Conservation (phyloP, 2,329 filamentous ascomycete genomes). For the Fusarium setosum region DNA sequence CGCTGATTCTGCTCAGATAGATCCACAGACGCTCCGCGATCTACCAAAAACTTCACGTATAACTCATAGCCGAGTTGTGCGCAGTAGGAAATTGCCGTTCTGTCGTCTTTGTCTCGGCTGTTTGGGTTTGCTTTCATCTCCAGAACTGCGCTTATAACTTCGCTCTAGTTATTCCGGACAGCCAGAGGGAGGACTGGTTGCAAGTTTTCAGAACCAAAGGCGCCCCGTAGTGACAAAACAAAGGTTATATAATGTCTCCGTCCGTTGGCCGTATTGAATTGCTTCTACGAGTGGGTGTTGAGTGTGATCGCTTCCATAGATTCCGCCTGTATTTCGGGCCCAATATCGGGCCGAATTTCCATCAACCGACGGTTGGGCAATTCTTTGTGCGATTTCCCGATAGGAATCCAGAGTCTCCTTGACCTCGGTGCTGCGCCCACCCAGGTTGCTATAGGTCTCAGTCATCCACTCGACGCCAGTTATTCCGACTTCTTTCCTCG, state of each 20-base stretch:
- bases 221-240: conserved; percentile 1
- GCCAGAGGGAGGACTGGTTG: conserved; percentile 19
- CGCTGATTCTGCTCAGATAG: background rate
- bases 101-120: conserved; percentile 20
- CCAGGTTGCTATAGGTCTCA: background rate
- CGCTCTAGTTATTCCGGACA: conserved; percentile 21
- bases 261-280: conserved; percentile 3
- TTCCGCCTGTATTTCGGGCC: too few species aligned
- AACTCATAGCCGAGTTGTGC: conserved; percentile 17
- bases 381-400: background rate
- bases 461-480: conserved; percentile 10
- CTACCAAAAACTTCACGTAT: conserved; percentile 2
- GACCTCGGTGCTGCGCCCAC: background rate
- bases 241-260: conserved; percentile 6
- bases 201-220: background rate
- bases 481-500: too few species aligned
- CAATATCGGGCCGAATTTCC: too few species aligned
- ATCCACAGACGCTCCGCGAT: conserved; percentile 6
- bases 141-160: conserved; percentile 14
- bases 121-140: conserved; percentile 16
- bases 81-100: conserved; percentile 22
- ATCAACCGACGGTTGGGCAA: too few species aligned
- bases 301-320: too few species aligned
- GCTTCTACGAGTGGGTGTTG: background rate
- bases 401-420: conserved; percentile 14